These are phyloP conservation scores for Symbiodinium natans DNA, from an alignment of 73 alveolate genomes.

Conservation along the genomic window DNA sequence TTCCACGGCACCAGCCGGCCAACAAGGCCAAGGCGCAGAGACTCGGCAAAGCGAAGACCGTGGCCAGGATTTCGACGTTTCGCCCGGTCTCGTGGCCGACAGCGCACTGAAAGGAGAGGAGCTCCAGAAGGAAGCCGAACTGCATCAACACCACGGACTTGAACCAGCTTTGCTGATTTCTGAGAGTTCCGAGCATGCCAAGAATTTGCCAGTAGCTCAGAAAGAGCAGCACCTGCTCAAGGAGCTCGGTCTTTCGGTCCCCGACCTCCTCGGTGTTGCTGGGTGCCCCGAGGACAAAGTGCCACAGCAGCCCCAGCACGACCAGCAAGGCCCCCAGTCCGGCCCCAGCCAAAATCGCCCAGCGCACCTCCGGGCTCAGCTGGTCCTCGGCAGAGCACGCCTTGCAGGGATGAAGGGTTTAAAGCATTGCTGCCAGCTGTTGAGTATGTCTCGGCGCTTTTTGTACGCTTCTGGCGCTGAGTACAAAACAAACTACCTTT, in stretches of 20 bases:
- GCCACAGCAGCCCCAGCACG: not conserved
- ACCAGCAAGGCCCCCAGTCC: not conserved
- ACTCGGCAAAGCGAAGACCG: not conserved
- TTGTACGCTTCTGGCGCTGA: too few species aligned
- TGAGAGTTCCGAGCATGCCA: not conserved
- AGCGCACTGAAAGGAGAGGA: conserved; percentile 4
- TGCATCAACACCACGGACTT: not conserved
- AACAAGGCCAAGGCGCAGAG: not conserved
- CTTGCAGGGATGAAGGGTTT: too few species aligned
- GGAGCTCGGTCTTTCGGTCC: not conserved
- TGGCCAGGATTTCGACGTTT: not conserved
- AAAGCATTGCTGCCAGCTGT: too few species aligned
- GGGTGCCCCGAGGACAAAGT: not conserved
- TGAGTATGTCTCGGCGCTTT: too few species aligned
- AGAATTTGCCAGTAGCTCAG: not conserved
- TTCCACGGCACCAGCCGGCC: not conserved
- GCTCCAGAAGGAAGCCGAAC: not conserved
- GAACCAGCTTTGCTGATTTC: not conserved
- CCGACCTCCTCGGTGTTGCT: not conserved
- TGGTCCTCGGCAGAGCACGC: too few species aligned
- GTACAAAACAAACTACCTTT: too few species aligned
- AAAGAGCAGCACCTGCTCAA: conserved; percentile 15
- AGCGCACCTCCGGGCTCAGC: too few species aligned
- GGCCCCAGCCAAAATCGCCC: too few species aligned
- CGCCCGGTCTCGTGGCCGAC: conserved; percentile 11